Evolutionary conservation across 306 rosid species (phyloP).

Genomic region (Malus fusca): DNA sequence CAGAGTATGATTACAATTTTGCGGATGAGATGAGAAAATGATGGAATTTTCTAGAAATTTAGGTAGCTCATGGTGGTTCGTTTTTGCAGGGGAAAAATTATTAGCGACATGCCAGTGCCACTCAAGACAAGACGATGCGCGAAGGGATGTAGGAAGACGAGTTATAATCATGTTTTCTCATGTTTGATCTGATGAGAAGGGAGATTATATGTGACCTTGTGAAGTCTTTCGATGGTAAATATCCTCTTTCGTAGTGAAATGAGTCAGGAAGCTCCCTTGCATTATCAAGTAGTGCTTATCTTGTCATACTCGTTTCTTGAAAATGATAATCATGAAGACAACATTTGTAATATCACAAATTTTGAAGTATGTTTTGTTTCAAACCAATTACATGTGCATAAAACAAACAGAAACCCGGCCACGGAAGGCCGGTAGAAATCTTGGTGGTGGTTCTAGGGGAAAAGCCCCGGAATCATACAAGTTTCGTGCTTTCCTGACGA

Average conservation of each 20-base stretch:
- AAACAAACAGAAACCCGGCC: no score
- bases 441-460: no score
- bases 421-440: no score
- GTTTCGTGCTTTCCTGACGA: no score
- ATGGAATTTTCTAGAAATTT: neutral
- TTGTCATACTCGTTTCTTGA: neutral
- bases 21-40: neutral
- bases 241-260: neutral
- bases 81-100: constrained; percentile 52
- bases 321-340: neutral
- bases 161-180: neutral
- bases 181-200: neutral
- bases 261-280: neutral
- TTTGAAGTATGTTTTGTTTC: no score
- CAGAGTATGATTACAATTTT: neutral
- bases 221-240: neutral
- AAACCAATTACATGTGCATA: no score
- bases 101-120: constrained; percentile 7
- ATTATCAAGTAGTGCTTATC: neutral
- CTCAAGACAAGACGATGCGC: neutral
- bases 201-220: neutral
- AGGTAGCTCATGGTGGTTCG: neutral
- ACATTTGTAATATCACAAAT: no score
- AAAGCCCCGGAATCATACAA: no score
- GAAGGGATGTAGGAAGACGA: neutral